Conservation (phyloP, 129 eudicot species). For the Glebionis coronaria region DNA sequence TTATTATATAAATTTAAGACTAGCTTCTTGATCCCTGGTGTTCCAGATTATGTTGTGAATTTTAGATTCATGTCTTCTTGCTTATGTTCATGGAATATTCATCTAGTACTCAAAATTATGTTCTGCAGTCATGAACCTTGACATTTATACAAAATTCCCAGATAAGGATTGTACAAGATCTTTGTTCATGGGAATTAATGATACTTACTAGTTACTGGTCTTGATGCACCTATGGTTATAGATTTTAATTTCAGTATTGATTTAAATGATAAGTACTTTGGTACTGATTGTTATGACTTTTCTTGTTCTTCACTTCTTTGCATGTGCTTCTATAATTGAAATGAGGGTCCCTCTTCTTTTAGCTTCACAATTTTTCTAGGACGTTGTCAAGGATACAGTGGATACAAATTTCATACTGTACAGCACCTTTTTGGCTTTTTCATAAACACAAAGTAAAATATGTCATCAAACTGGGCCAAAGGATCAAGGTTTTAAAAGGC, state of each 20-base stretch:
- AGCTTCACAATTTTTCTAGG: too few relatives aligned
- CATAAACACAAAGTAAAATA: too few relatives aligned
- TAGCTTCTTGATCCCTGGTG: constrained; percentile 1
- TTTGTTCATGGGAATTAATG: neutral
- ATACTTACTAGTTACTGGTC: neutral
- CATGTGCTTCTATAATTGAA: neutral
- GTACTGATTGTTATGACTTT: neutral
- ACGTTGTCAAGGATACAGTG: too few relatives aligned
- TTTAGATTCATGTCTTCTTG: constrained; percentile 3
- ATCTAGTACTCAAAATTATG: constrained; percentile 14
- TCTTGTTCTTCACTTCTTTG: neutral
- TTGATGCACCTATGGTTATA: neutral
- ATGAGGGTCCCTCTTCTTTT: neutral
- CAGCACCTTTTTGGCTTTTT: too few relatives aligned
- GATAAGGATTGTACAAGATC: constrained; percentile 3
- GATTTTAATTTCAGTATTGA: neutral
- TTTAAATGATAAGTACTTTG: neutral
- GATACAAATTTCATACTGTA: too few relatives aligned
- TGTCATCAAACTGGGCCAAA: too few relatives aligned
- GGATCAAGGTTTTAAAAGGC: too few relatives aligned
- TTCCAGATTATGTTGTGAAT: constrained; percentile 8
- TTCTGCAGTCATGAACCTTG: constrained; percentile 6
- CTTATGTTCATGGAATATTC: constrained; percentile 1
- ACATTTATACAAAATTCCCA: neutral
- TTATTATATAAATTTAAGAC: neutral